phyloP scores from a whole-genome alignment of 169 alveolate species.

The Babesia caballi region DNA sequence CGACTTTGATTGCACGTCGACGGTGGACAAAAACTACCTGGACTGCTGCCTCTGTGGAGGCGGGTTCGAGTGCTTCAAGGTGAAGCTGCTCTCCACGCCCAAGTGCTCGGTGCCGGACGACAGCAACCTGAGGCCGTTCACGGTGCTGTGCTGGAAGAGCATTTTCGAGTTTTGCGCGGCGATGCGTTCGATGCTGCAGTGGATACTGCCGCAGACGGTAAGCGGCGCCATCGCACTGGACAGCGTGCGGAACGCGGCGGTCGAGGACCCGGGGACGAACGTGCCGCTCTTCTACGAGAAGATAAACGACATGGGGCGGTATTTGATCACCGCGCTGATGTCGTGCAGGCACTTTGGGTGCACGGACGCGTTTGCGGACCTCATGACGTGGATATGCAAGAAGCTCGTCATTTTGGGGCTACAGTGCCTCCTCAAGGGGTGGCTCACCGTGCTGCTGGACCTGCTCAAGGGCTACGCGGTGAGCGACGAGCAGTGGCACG shows the following conservation, averaged over 20 bases:
- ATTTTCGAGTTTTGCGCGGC: slow-evolving; percentile 8
- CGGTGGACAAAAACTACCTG: neutral
- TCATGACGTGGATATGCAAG: slow-evolving; percentile 33
- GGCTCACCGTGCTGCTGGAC: slow-evolving; percentile 19
- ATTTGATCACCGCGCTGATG: slow-evolving; percentile 15
- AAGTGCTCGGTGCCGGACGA: slow-evolving; percentile 34
- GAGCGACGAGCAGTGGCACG: slow-evolving; percentile 10
- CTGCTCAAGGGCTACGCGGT: slow-evolving; percentile 16
- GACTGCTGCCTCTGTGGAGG: slow-evolving; percentile 1
- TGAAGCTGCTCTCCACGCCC: slow-evolving; percentile 14
- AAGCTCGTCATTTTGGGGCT: slow-evolving; percentile 20
- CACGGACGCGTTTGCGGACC: slow-evolving; percentile 35
- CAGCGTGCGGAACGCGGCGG: neutral
- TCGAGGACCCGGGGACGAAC: slow-evolving; percentile 33
- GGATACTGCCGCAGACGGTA: slow-evolving; percentile 29
- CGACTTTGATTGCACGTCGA: neutral
- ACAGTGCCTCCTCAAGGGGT: slow-evolving; percentile 11
- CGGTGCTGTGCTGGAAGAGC: slow-evolving; percentile 45
- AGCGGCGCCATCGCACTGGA: slow-evolving; percentile 16
- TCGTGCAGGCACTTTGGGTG: slow-evolving; percentile 36
- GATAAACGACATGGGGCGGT: slow-evolving; percentile 15
- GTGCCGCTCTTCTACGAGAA: slow-evolving; percentile 9
- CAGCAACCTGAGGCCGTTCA: slow-evolving; percentile 27
- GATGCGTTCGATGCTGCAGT: slow-evolving; percentile 20
- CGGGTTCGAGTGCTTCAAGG: neutral